A percentile compares a stretch with the other conserved stretches of the same genome.
These are phyloP conservation scores for barley (Hordeum vulgare) DNA, from an alignment of 176 grass and related monocot species.

Conservation along the genomic window MorexV3_pseudomolecules_assembly NC_058522.1:381389877-381390376, in stretches of 20 bases:
- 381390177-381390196: not conserved
- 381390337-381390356: slow-evolving; percentile 4
- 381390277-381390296: not conserved
- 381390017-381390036: too few species aligned
- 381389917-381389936: slow-evolving; percentile 1
- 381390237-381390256: not conserved
- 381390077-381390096: too few species aligned
- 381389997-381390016: too few species aligned
- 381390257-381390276: not conserved
- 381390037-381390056: too few species aligned
- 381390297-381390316: not conserved
- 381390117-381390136: too few species aligned
- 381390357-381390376: not conserved
- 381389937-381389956: not conserved
- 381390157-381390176: not conserved
- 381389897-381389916: not conserved
- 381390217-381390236: not conserved
- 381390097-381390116: too few species aligned
- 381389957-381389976: not conserved
- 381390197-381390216: not conserved
- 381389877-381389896: not conserved
- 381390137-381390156: slow-evolving; percentile 17
- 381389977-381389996: slow-evolving; percentile 5
- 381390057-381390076: too few species aligned
- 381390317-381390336: not conserved